Evolutionary conservation across 345 rosid genomes (phyloP).

Genomic region (Gossypium thurberi): DNA sequence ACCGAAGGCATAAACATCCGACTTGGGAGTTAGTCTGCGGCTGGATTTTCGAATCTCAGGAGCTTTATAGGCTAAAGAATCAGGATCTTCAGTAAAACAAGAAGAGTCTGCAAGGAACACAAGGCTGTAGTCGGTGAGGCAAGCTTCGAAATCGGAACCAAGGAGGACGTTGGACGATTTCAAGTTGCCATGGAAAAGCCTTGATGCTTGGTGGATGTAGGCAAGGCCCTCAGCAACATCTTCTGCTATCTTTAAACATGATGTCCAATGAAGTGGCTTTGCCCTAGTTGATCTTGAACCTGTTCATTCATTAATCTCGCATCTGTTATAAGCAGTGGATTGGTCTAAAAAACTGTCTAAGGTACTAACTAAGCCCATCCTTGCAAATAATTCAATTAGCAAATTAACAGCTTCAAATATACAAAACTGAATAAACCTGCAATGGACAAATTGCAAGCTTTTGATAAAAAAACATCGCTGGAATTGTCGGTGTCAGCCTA

Average conservation of each 20-base stretch:
- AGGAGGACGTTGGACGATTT: constrained; percentile 83
- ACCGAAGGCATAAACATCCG: constrained; percentile 86
- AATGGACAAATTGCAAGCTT: no score
- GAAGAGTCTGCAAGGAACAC: constrained; percentile 54
- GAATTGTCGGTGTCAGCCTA: no score
- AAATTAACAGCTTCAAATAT: not conserved
- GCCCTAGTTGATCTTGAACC: constrained; percentile 83
- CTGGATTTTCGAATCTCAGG: constrained; percentile 73
- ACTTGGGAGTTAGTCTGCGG: constrained; percentile 49
- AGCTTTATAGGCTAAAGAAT: constrained; percentile 55
- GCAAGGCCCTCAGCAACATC: constrained; percentile 83
- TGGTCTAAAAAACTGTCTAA: not conserved
- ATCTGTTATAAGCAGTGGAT: not conserved
- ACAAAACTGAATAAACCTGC: no score
- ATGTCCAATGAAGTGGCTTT: constrained; percentile 91
- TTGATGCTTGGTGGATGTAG: constrained; percentile 74
- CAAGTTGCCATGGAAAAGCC: constrained; percentile 73
- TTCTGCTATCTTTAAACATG: constrained; percentile 90
- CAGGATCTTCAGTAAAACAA: constrained; percentile 52
- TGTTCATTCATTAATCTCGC: constrained; percentile 18
- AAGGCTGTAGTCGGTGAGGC: constrained; percentile 78
- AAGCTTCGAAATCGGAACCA: constrained; percentile 85
- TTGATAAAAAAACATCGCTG: no score
- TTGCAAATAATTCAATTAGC: not conserved
- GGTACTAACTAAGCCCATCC: not conserved